phyloP scores from a whole-genome alignment of 768 basidiomycete genomes.

The Leccinum variicolor region DNA sequence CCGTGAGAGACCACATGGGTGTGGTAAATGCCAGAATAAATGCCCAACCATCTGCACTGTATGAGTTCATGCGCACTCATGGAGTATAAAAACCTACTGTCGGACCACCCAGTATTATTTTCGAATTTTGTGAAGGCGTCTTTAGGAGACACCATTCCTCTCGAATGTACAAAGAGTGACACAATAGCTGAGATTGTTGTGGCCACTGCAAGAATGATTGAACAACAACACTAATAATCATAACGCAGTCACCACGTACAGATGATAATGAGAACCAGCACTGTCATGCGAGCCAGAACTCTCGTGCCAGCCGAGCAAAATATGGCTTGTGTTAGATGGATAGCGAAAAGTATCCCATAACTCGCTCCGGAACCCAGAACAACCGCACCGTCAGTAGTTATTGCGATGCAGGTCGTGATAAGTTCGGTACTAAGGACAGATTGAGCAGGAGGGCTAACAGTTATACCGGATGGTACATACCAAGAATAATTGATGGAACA shows the following conservation, averaged over 20 bases:
- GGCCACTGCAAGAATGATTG: constrained; percentile 8
- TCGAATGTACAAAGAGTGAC: constrained; percentile 18
- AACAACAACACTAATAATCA: background rate
- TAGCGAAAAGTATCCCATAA: constrained; percentile 18
- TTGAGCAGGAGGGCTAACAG: background rate
- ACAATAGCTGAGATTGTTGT: constrained; percentile 18
- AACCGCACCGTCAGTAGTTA: constrained; percentile 22
- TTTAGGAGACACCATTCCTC: constrained; percentile 12
- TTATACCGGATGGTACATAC: constrained; percentile 1
- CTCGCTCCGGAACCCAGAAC: constrained; percentile 17
- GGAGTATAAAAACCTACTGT: constrained; percentile 5
- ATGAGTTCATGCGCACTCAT: background rate
- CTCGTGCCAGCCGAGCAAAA: constrained; percentile 22
- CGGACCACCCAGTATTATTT: constrained; percentile 24
- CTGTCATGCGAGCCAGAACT: constrained; percentile 22
- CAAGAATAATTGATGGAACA: constrained; percentile 24
- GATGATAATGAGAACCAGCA: constrained; percentile 13
- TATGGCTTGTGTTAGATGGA: constrained; percentile 19
- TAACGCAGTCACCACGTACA: constrained; percentile 4
- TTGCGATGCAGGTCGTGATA: constrained; percentile 20
- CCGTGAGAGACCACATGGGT: constrained; percentile 25
- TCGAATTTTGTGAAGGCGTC: constrained; percentile 25
- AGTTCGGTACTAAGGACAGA: constrained; percentile 12
- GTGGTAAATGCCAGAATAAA: constrained; percentile 26
- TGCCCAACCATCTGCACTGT: constrained; percentile 18